Conservation (phyloP, 345 rosid species). For the Boechera retrofracta region DNA sequence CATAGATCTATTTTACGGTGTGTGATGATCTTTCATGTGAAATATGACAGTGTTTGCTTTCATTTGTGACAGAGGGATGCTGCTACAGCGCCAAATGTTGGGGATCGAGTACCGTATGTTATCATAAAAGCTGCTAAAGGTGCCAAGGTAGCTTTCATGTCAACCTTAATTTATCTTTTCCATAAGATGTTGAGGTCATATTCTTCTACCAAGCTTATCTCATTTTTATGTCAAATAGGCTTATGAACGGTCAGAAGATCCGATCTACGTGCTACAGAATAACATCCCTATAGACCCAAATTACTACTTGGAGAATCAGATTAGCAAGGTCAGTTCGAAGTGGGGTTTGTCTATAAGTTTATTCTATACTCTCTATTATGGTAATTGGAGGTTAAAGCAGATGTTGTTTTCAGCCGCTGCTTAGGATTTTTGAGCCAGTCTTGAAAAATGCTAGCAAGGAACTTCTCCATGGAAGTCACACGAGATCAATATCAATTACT, state of each 20-base stretch:
- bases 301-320: slow-evolving; percentile 93
- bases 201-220: slow-evolving; percentile 9
- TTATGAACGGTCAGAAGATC: slow-evolving; percentile 95
- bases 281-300: slow-evolving; percentile 93
- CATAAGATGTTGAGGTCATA: slow-evolving; percentile 9
- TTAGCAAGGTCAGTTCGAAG: slow-evolving; percentile 72
- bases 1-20: slow-evolving; percentile 1
- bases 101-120: slow-evolving; percentile 98
- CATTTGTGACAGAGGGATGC: slow-evolving; percentile 79
- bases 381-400: slow-evolving; percentile 15
- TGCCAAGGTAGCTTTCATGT: slow-evolving; percentile 71
- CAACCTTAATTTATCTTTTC: slow-evolving; percentile 8
- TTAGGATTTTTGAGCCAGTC: slow-evolving; percentile 96
- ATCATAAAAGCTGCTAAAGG: slow-evolving; percentile 94
- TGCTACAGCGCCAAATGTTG: slow-evolving; percentile 98
- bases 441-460: slow-evolving; percentile 92
- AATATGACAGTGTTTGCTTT: slow-evolving; percentile 31
- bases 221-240: slow-evolving; percentile 60
- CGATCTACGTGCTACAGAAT: slow-evolving; percentile 89
- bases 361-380: slow-evolving; percentile 22
- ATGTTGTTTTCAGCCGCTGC: slow-evolving; percentile 74
- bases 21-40: slow-evolving; percentile 30
- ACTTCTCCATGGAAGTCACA: slow-evolving; percentile 93
- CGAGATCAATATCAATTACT: slow-evolving; percentile 84
- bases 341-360: slow-evolving; percentile 25